Evolutionary conservation across 2,329 filamentous ascomycete genomes (phyloP).

Genomic region (Dendrostoma leiphaemia): DNA sequence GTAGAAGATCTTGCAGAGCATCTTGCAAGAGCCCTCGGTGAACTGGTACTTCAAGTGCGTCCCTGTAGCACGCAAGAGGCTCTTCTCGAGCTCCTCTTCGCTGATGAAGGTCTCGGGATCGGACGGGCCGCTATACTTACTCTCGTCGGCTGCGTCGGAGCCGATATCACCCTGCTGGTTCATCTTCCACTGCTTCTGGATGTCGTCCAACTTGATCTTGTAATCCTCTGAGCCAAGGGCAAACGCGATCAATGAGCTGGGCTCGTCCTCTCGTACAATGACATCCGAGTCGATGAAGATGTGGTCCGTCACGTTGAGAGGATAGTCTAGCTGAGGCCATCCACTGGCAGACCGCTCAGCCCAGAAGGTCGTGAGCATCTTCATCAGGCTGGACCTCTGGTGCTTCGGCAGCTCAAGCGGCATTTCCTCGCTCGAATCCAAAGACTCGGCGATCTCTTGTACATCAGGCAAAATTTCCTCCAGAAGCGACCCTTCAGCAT

Average conservation of each 20-base stretch:
- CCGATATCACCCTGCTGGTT: slow-evolving; percentile 37
- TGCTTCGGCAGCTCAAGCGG: slow-evolving; percentile 82
- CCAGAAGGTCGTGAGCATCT: slow-evolving; percentile 97
- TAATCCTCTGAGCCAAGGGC: slow-evolving; percentile 88
- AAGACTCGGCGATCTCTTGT: slow-evolving; percentile 60
- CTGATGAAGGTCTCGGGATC: slow-evolving; percentile 44
- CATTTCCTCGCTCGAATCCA: slow-evolving; percentile 59
- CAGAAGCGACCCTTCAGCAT: slow-evolving; percentile 66
- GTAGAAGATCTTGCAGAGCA: slow-evolving; percentile 98
- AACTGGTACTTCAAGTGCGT: slow-evolving; percentile 97
- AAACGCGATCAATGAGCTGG: slow-evolving; percentile 92
- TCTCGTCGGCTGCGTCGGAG: slow-evolving; percentile 26
- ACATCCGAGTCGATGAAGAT: slow-evolving; percentile 97
- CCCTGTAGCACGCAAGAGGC: slow-evolving; percentile 77
- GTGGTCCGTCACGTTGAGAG: slow-evolving; percentile 82
- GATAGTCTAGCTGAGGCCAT: slow-evolving; percentile 91
- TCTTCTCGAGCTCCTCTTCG: slow-evolving; percentile 79
- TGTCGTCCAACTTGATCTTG: slow-evolving; percentile 70
- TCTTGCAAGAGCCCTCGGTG: slow-evolving; percentile 86
- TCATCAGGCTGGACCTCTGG: slow-evolving; percentile 90
- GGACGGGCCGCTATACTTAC: slow-evolving; percentile 29
- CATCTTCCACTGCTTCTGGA: slow-evolving; percentile 52
- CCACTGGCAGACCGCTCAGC: slow-evolving; percentile 94
- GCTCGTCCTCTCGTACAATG: slow-evolving; percentile 95
- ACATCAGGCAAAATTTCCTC: slow-evolving; percentile 67